Evolutionary conservation across 305 asterid species (phyloP), one percentile per base, ranked within the genome.

Genomic region (Plantago rigida): DNA sequence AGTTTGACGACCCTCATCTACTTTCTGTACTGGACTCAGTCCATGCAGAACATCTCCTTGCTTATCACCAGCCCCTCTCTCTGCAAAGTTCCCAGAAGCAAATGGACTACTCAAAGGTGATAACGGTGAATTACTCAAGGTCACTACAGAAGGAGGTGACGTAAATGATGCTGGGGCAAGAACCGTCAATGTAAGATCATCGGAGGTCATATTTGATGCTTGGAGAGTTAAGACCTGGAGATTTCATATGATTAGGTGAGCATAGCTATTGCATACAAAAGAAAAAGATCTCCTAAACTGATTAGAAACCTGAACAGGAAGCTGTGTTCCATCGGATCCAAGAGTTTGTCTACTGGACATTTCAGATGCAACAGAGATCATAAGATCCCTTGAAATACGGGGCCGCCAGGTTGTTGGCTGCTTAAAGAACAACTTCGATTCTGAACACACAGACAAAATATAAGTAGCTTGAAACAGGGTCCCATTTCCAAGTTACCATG

Each of bases 131-230:
- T 81, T 73, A 69, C 85, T 79, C 82, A 89, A 77, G 39, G 97
- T 77, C 64, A 89, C 78, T 64, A 92, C 86, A 66, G 97, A 86
- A 58, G 96, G 96, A 56, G 87, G 95, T 66, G 94, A 80, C 69
- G 94, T 81, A 84, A 89, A 81, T 66, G 99, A 92, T 69, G 96
- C 84, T 54, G 97, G 99, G 69, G 99, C 99, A 70, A 83, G 96
- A 75, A 92, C 91, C 7, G 91, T 92, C 77, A 92, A 69, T 28
- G 92, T 89, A 79, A 92, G 89, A 78, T 83, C 87, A 22, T 89
- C 88, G 5, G 87, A 76, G 51, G 97, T 89, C 90, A 83, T 73
- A 69, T 93, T 93, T 71, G 99, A 85, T 64, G 95, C 99, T 77
- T 93, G 96, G 73, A 93, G 92, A 50, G 95, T 93, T 72, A 93